Base-by-base conservation (phyloP, 345 rosid species). In the Tarenaya hassleriana region DNA sequence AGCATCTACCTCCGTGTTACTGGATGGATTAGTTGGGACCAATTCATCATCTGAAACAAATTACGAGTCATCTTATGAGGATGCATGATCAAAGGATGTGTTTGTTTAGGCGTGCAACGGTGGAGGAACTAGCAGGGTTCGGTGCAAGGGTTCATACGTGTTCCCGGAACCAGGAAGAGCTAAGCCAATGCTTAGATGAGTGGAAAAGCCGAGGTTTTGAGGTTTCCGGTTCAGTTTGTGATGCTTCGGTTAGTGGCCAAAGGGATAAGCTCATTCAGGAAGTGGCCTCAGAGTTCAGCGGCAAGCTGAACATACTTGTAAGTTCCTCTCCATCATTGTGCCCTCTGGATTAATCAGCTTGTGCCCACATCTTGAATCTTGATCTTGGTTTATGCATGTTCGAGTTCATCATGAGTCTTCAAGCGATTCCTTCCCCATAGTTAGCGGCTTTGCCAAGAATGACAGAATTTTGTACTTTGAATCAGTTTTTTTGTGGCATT, bases 201-300 rank as follows among this genome's bases (percentile, higher is more conserved):
- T 84, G 86, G 90, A 66, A 67, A 45, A 56, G 56, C 0, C 64
- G 75, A 55, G 94, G 91, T 16, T 69, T 78, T 57, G 33, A 8
- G 56, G 88, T 88, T 16, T 66, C 81, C 16, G 96, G 96, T 16
- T 84, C 94, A 3, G 84, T 84, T 44, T 84, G 86, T 61, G 96
- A 88, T 67, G 77, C 70, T 7, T 64, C 86, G 8, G 70, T 58
- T 60, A 55, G 53, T 39, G 70, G 50, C 17, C 86, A 82, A 59
- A 73, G 91, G 37, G 76, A 68, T 69, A 62, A 66, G 46, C 66
- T 88, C 54, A 74, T 82, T 10, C 50, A 69, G 48, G 77, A 88
- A 32, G 88, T 78, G 45, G 67, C 67, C 9, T 65, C 78, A 29
- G 33, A 61, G 39, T 80, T 74, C 64, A 50, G 33, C 21, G 88